Base-by-base conservation (phyloP, 2,329 filamentous ascomycete genomes). In the Neofusicoccum laricinum region DNA sequence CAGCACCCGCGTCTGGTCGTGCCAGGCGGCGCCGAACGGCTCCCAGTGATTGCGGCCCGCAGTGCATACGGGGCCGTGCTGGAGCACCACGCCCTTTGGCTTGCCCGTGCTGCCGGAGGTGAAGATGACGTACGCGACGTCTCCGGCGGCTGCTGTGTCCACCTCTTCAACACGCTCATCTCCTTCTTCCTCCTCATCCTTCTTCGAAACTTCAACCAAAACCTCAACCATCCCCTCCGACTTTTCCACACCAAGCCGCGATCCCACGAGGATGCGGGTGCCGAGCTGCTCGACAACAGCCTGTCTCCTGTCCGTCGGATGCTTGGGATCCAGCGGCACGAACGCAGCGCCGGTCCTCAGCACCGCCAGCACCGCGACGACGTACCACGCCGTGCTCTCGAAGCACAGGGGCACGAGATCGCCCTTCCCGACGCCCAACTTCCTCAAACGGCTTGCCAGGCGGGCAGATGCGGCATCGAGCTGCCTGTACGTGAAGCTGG, bases 401-500 rank as follows among this genome's bases (percentile, higher is more conserved):
- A 63, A 63, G 2, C 46, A 43, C 19, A 63, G 46, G 0, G 61
- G 36, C 15, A 63, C 61, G 11, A 32, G 17, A 10, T n/a, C n/a
- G 7, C 61, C 61, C 19, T 15, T 8, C 8, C 46, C 4, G 17
- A 53, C 32, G 3, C 49, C 49, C 1, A 79, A 67, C 7, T 3
- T 36, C 17, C 70, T 69, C 1, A 84, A 75, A 61, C 79, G 73
- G 3, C 69, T 69, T 1, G 81, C 82, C 6, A 84, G 73, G 1
- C 69, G 32, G 17, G 32, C 41, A 2, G 57, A 21, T 2, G 17
- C 12, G 12, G 19, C 15, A 41, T 83, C 79, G 2, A 84, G 72
- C 61, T 83, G 76, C 40, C 69, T 59, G 66, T 84, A 84, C 2
- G 80, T 82, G 62, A 83, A 76, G 64, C 71, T 71, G 36, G 82